Evolutionary conservation across 371 early-diverging fungal genomes (phyloP), one percentile per base, ranked within the genome.

Genomic region (Phascolomyces articulosus): DNA sequence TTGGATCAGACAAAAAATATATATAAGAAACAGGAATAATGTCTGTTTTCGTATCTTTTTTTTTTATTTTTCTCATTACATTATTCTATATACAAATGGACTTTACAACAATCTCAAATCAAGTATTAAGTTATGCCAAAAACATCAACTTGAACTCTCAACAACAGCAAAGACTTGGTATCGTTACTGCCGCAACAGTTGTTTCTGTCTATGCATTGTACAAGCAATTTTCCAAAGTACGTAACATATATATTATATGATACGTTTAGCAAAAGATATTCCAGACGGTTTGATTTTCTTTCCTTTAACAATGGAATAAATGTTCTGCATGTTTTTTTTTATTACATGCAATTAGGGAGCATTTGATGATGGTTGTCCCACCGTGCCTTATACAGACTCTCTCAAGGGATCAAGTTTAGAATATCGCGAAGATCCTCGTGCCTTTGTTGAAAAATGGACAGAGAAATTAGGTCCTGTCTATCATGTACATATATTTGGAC

Each of bases 401-500:
- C 55, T 71, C 26, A 15, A 67, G 15, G 74, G 79, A 4, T 69
- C 70, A 4, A 67, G 68, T 0, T 24, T 41, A n/a, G 65, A 67
- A 29, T 75, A 63, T 27, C 68, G 68, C 16, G 24, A 29, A 24
- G 27, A 73, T 38, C 72, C 74, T 4, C 23, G 29, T 4, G 66
- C 53, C 8, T 73, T 79, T 47, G 56, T 69, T 16, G 70, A 58
- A 48, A 66, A 70, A 24, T 63, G 58, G 53, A 64, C 66, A 11
- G 49, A 69, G 10, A 56, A 71, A 23, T 65, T 64, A 41, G 79
- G 79, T 6, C 66, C 67, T 10, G 63, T 68, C 8, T 75, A 65
- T 24, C 70, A 68, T 31, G 70, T 65, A 26, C 66, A 75, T 56
- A 20, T 79, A 3, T 70, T 71, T 53, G 79, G 79, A 21, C n/a